These are phyloP conservation scores for Saccharomycopsis fermentans DNA, from an alignment of 805 yeast species.

Conservation along the genomic window DNA sequence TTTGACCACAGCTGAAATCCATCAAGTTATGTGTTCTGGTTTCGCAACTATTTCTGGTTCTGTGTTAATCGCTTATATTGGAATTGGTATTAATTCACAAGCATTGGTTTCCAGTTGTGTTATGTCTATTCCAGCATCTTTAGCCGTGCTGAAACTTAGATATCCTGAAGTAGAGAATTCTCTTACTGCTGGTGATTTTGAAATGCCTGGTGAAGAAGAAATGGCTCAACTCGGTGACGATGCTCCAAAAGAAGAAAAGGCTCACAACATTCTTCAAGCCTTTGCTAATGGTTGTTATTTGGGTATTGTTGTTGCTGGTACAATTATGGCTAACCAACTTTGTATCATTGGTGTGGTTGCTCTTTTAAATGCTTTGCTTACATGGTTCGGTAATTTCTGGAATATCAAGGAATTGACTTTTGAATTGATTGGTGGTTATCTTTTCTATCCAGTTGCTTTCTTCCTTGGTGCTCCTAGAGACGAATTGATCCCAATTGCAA, in stretches of 20 bases:
- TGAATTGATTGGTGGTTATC: slow-evolving; percentile 46
- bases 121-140: slow-evolving; percentile 57
- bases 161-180: slow-evolving; percentile 50
- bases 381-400: slow-evolving; percentile 58
- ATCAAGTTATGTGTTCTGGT: slow-evolving; percentile 53
- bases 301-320: slow-evolving; percentile 46
- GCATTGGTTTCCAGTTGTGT: slow-evolving; percentile 59
- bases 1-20: slow-evolving; percentile 51
- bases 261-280: slow-evolving; percentile 46
- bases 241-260: slow-evolving; percentile 22
- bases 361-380: slow-evolving; percentile 42
- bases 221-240: slow-evolving; percentile 21
- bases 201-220: slow-evolving; percentile 34
- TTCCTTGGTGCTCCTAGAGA: slow-evolving; percentile 45
- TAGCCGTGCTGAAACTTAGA: slow-evolving; percentile 50
- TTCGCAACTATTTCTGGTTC: slow-evolving; percentile 58
- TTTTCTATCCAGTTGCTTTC: slow-evolving; percentile 52
- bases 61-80: slow-evolving; percentile 51
- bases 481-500: slow-evolving; percentile 41
- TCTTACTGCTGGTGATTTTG: slow-evolving; percentile 37
- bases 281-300: slow-evolving; percentile 48
- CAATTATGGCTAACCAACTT: slow-evolving; percentile 47
- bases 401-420: slow-evolving; percentile 41
- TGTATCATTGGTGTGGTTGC: slow-evolving; percentile 54
- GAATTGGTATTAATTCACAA: slow-evolving; percentile 51